Conservation (phyloP, 2,329 filamentous ascomycete species). For the Alternaria viburni region DNA sequence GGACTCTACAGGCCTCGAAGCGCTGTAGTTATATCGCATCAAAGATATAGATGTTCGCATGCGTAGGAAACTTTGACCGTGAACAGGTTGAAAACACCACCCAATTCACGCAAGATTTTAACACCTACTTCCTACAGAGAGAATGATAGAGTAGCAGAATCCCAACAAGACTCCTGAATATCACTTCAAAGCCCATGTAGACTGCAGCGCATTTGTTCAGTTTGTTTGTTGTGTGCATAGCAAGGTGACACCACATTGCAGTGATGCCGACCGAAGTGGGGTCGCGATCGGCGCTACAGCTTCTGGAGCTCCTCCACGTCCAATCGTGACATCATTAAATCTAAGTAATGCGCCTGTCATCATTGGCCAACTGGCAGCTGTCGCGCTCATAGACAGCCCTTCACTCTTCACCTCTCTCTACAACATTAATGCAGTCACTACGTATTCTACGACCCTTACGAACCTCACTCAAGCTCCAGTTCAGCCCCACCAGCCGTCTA, state of each 20-base stretch:
- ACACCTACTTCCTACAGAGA: background rate
- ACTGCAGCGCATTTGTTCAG: background rate
- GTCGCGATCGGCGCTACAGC: constrained; percentile 2
- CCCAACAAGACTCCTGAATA: background rate
- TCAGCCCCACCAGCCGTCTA: constrained; percentile 19
- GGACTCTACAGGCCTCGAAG: background rate
- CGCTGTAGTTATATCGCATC: background rate
- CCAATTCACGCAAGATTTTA: background rate
- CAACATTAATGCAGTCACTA: constrained; percentile 34
- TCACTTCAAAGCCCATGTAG: background rate
- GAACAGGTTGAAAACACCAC: background rate
- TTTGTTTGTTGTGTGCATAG: background rate
- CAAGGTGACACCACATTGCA: background rate
- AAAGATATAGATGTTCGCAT: background rate
- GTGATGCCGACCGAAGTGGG: background rate
- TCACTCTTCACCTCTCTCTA: background rate
- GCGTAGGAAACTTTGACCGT: background rate
- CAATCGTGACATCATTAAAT: constrained; percentile 24
- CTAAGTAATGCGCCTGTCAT: constrained; percentile 7
- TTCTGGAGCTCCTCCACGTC: background rate
- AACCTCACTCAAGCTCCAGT: constrained; percentile 24
- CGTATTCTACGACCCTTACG: constrained; percentile 32
- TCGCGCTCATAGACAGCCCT: constrained; percentile 1
- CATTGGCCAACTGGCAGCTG: constrained; percentile 18
- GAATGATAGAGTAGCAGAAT: background rate